Conservation (phyloP, 306 rosid genomes). For the Medicago arabica region DNA sequence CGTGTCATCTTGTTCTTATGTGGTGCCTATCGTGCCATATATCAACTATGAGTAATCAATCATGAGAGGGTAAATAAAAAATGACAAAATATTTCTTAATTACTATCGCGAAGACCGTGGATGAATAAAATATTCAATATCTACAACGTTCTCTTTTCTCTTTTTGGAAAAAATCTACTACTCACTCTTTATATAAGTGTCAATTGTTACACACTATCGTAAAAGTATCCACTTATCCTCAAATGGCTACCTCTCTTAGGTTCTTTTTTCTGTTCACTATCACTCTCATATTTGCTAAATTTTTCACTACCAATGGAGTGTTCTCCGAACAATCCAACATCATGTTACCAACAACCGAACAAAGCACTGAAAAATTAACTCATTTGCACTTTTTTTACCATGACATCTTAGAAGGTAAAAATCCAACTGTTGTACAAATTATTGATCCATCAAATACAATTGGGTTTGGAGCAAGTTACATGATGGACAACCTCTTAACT, state of each 20-base stretch:
- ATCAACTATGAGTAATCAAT: no score
- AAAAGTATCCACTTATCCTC: background rate
- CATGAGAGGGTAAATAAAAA: no score
- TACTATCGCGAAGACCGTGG: background rate
- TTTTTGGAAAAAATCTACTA: background rate
- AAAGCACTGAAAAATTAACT: slow-evolving; percentile 13
- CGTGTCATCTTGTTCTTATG: no score
- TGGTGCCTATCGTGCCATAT: no score
- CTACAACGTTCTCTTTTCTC: background rate
- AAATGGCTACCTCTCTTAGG: slow-evolving; percentile 4
- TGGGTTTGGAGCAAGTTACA: slow-evolving; percentile 34
- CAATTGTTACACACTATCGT: background rate
- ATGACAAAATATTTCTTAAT: no score
- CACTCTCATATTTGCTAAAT: background rate
- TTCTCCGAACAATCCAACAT: slow-evolving; percentile 43
- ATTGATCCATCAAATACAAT: background rate
- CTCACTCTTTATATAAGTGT: background rate
- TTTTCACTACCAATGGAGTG: background rate
- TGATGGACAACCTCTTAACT: slow-evolving; percentile 42
- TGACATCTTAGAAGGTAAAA: slow-evolving; percentile 35
- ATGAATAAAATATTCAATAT: slow-evolving; percentile 8
- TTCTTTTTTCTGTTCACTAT: background rate
- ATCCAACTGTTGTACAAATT: slow-evolving; percentile 23
- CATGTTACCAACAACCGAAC: slow-evolving; percentile 30
- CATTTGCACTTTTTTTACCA: slow-evolving; percentile 43